Evolutionary conservation across 257 asterid species (phyloP).

Genomic region (Dorcoceras hygrometricum): DNA sequence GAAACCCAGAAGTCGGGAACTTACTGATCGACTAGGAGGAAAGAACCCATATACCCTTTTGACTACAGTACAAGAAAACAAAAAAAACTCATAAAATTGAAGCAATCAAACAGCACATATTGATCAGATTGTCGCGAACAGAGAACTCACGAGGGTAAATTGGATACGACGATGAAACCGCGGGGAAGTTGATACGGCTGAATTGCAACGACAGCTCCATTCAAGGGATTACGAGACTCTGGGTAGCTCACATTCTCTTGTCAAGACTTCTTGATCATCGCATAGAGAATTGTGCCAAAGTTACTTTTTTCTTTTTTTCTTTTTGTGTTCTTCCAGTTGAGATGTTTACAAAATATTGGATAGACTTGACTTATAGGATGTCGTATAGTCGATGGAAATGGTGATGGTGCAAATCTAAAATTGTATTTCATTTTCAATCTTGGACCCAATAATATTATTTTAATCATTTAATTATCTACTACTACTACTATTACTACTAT

Average conservation of each 20-base stretch:
- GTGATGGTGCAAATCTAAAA: too few species aligned
- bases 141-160: conserved; percentile 35
- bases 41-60: conserved; percentile 19
- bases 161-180: conserved; percentile 30
- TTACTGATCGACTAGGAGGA: conserved; percentile 30
- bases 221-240: neutral
- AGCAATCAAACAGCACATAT: neutral
- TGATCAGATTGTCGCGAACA: conserved; percentile 3
- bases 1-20: neutral
- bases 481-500: too few species aligned
- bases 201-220: conserved; percentile 39
- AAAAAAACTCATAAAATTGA: conserved; percentile 9
- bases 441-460: too few species aligned
- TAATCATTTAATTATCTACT: too few species aligned
- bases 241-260: neutral
- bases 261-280: neutral
- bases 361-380: too few species aligned
- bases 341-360: too few species aligned
- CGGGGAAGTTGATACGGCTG: conserved; percentile 18
- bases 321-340: neutral
- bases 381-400: too few species aligned
- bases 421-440: too few species aligned
- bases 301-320: too few species aligned
- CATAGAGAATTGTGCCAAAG: neutral
- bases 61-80: conserved; percentile 33